Evolutionary conservation across 495 filamentous ascomycete genomes (phyloP), one percentile per base, ranked within the genome.

Genomic region (Aspergillus nanangensis): DNA sequence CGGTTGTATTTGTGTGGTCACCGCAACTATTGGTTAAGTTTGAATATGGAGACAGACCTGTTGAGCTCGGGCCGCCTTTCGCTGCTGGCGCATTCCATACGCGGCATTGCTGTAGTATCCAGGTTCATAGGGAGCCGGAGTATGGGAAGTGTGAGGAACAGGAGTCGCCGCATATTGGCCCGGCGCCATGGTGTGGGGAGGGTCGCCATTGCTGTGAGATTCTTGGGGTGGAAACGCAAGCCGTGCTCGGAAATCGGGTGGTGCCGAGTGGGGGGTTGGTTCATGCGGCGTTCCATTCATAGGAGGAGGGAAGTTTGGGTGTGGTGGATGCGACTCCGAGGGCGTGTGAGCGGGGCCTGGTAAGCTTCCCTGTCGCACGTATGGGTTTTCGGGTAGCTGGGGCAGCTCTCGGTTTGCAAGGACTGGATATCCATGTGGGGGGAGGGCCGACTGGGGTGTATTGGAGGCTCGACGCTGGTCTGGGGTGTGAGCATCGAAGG

Each of bases 11-110:
- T n/a, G n/a, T n/a, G n/a, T n/a, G n/a, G n/a, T n/a, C n/a, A n/a
- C n/a, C n/a, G n/a, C n/a, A n/a, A n/a, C n/a, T n/a, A n/a, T n/a
- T n/a, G n/a, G n/a, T n/a, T n/a, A n/a, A n/a, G n/a, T n/a, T n/a
- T n/a, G n/a, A n/a, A n/a, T n/a, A n/a, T n/a, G n/a, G n/a, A n/a
- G n/a, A 29, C 55, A 54, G 60, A 73, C 70, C 63, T 74, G 70
- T 37, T 59, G 56, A 24, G 70, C 70, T 47, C 70, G 57, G 14
- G 66, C 61, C 4, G 70, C 60, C 52, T 70, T 74, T 11, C 70
- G 66, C 34, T n/a, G n/a, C n/a, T 69, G 67, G 9, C 69, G 67
- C 4, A 62, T 61, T 13, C 58, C 60, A 52, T 45, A 70, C 8
- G 63, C 51, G 19, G 61, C 60, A 18, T 56, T 65, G 24, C 55